Evolutionary conservation across 495 filamentous ascomycete genomes (phyloP).

Genomic region (Penicillium cataractarum): DNA sequence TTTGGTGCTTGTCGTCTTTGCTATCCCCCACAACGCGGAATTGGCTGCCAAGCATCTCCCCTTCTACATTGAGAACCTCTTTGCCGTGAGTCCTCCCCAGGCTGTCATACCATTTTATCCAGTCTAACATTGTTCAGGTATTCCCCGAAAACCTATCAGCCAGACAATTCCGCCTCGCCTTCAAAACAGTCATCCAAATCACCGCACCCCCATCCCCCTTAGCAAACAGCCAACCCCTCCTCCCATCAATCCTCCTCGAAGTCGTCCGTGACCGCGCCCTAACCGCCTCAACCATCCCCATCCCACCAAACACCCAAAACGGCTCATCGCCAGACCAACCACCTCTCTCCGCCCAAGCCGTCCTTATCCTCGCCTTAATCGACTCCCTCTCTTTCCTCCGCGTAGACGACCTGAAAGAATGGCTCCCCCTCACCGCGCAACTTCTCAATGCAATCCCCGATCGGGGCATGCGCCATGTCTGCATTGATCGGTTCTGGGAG

Average conservation of each 20-base stretch:
- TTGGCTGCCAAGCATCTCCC: slow-evolving; percentile 75
- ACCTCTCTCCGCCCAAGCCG: slow-evolving; percentile 77
- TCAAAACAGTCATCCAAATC: slow-evolving; percentile 85
- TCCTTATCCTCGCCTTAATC: slow-evolving; percentile 76
- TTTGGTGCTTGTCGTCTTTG: slow-evolving; percentile 79
- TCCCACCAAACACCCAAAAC: slow-evolving; percentile 42
- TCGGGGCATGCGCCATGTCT: slow-evolving; percentile 61
- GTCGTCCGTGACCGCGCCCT: slow-evolving; percentile 71
- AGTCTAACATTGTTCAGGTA: slow-evolving; percentile 42
- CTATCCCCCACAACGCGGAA: slow-evolving; percentile 73
- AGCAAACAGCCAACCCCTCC: slow-evolving; percentile 68
- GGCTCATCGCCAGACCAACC: slow-evolving; percentile 35
- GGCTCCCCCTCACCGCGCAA: slow-evolving; percentile 72
- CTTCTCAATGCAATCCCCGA: slow-evolving; percentile 67
- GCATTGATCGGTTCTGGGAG: slow-evolving; percentile 82
- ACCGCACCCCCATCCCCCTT: slow-evolving; percentile 80
- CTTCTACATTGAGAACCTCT: slow-evolving; percentile 83
- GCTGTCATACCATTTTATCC: too few species aligned
- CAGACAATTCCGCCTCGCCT: slow-evolving; percentile 90
- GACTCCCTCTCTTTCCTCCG: slow-evolving; percentile 80
- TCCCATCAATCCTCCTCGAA: slow-evolving; percentile 81
- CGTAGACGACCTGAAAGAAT: slow-evolving; percentile 70
- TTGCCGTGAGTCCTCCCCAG: slow-evolving; percentile 66
- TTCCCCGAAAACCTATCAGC: slow-evolving; percentile 84
- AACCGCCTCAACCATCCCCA: slow-evolving; percentile 53